Evolutionary conservation across 352 stramenopile genomes (phyloP), one percentile per base, ranked within the genome.

Genomic region (Pythium monospermum): DNA sequence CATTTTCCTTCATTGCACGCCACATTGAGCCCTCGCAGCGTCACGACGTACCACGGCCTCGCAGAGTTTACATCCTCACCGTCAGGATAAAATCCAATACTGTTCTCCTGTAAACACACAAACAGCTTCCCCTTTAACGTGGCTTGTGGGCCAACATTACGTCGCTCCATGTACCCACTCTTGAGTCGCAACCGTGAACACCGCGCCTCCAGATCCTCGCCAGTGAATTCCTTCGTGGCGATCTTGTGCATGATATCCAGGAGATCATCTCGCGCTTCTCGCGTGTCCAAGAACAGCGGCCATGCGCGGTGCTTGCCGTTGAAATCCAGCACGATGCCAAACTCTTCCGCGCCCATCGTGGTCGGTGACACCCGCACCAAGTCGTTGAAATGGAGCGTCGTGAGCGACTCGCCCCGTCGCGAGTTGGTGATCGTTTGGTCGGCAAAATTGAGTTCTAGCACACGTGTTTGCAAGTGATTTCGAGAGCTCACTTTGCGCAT

Each of bases 391-490:
- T 84, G 69, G 26, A 90, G 65, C 16, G 78, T 87, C 12, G 74
- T 87, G 18, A 94, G 60, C 6, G 80, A 87, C 33, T 94, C 81
- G 8, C 83, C 81, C 37, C 83, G 73, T 6, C 81, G 76, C 12
- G 80, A 87, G 48, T 87, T 87, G 7, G 71, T 87, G 53, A 94
- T 79, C 0, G 79, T 89, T 50, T 91, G 78, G 31, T 94, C 83
- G 8, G 82, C 82, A 65, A 94, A 94, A 37, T 94, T 94, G 18
- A 94, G 62, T 52, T 94, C 83, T 7, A 94, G 66, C 27, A 94
- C 81, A 27, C 83, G 73, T 40, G 83, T 94, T 51, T 91, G 83
- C 50, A 94, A 68, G 35, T 84, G 75, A 62, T 90, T 90, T 26
- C 79, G 68, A 12, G 67, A 75, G 37, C 76, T 92, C 44, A 76